Evolutionary conservation across 2,329 filamentous ascomycete genomes (phyloP).

Genomic region (Lecanosticta acicola): DNA sequence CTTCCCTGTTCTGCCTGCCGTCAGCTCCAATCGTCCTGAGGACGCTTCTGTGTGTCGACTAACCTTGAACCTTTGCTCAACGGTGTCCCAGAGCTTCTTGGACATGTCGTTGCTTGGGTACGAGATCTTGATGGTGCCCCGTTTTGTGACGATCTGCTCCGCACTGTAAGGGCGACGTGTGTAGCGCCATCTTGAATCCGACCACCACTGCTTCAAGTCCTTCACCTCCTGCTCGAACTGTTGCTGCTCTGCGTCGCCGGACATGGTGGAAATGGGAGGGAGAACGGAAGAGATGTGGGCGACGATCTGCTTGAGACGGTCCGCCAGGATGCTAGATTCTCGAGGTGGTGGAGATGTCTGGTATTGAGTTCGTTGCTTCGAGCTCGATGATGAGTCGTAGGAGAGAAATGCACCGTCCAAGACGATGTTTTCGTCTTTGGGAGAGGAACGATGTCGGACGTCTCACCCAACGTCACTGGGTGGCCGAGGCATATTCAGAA

Average conservation of each 20-base stretch:
- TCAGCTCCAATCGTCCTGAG: not conserved
- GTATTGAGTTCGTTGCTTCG: too few species aligned
- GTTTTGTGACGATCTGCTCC: conserved; percentile 94
- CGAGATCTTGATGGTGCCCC: conserved; percentile 82
- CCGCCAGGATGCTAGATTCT: conserved; percentile 29
- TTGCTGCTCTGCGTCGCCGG: conserved; percentile 57
- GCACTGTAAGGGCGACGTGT: conserved; percentile 91
- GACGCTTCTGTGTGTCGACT: conserved; percentile 24
- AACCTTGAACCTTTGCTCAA: conserved; percentile 83
- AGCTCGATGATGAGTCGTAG: not conserved
- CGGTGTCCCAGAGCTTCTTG: conserved; percentile 90
- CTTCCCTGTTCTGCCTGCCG: conserved; percentile 62
- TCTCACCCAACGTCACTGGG: not conserved
- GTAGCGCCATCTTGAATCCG: conserved; percentile 81
- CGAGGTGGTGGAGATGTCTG: too few species aligned
- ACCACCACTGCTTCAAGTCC: conserved; percentile 91
- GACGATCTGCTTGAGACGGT: conserved; percentile 31
- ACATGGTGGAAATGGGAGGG: conserved; percentile 21
- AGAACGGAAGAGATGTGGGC: conserved; percentile 22
- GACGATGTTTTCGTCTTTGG: not conserved
- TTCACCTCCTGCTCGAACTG: conserved; percentile 77
- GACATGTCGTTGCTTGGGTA: conserved; percentile 84
- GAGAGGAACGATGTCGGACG: not conserved
- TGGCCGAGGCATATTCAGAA: not conserved
- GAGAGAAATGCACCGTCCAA: not conserved